Evolutionary conservation across 148 eudicot species (phyloP).

Genomic region (Vaccinium corymbosum): DNA sequence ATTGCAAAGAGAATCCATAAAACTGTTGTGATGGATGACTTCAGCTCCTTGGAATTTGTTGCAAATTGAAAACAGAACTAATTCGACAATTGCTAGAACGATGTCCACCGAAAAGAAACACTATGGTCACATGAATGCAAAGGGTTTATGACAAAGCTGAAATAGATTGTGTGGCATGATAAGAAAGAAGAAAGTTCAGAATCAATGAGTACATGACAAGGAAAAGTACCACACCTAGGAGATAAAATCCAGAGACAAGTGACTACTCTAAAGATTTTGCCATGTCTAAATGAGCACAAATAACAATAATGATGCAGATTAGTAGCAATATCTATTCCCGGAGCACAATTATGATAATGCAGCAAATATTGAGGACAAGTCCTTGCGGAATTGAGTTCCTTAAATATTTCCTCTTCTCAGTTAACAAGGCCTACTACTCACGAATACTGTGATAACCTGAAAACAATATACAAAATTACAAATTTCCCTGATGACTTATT

Average conservation of each 20-base stretch:
- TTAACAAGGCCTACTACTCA: background rate
- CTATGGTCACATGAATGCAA: background rate
- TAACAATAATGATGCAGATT: background rate
- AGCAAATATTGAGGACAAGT: background rate
- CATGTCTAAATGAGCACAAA: background rate
- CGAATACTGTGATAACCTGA: background rate
- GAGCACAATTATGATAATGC: background rate
- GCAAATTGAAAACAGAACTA: background rate
- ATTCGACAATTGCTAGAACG: background rate
- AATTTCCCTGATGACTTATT: background rate
- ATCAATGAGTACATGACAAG: background rate
- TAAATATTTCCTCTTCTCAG: background rate
- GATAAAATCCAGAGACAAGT: background rate
- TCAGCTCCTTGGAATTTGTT: background rate
- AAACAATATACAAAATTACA: background rate
- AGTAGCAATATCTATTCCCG: background rate
- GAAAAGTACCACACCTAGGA: background rate
- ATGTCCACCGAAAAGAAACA: background rate
- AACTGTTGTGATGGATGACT: too few species aligned
- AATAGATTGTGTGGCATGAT: background rate
- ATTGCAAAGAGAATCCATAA: too few species aligned
- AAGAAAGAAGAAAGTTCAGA: background rate
- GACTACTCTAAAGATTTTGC: background rate
- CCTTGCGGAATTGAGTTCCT: background rate
- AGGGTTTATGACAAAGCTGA: background rate